These are phyloP conservation scores for Paecilomyces dactylethromorphus DNA, from an alignment of 2,329 filamentous ascomycete genomes.

Conservation along the genomic window DNA sequence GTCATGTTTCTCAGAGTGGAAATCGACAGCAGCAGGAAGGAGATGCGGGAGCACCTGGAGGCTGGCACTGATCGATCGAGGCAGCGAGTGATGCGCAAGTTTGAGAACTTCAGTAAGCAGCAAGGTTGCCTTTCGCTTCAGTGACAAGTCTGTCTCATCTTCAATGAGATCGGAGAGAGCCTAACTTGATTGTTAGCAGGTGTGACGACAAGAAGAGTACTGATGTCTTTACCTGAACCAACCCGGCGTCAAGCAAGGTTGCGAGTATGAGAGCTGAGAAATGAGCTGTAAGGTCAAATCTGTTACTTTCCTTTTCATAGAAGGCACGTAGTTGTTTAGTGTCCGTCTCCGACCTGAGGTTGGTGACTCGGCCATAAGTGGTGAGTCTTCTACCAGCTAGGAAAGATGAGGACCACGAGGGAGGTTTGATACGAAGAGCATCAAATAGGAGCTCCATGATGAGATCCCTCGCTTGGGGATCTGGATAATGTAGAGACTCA, in stretches of 20 bases:
- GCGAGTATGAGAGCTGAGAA: slow-evolving; percentile 86
- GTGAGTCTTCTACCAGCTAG: slow-evolving; percentile 86
- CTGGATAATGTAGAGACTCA: slow-evolving; percentile 56
- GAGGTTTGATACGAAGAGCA: slow-evolving; percentile 79
- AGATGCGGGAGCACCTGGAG: slow-evolving; percentile 84
- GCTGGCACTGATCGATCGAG: slow-evolving; percentile 71
- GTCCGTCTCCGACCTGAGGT: slow-evolving; percentile 60
- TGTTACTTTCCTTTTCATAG: slow-evolving; percentile 62
- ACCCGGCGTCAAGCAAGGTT: slow-evolving; percentile 72
- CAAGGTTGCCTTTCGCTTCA: slow-evolving; percentile 84
- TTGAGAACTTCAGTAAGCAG: slow-evolving; percentile 88
- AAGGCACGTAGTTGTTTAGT: slow-evolving; percentile 45
- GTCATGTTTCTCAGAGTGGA: slow-evolving; percentile 65
- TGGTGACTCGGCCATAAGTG: slow-evolving; percentile 91
- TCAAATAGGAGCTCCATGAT: slow-evolving; percentile 84
- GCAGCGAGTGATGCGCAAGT: slow-evolving; percentile 77
- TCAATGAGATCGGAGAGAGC: slow-evolving; percentile 45
- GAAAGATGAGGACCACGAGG: slow-evolving; percentile 93
- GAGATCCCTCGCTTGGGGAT: slow-evolving; percentile 58
- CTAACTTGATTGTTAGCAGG: slow-evolving; percentile 21
- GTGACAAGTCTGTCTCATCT: slow-evolving; percentile 40
- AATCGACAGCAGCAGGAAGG: slow-evolving; percentile 68
- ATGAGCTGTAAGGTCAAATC: slow-evolving; percentile 76
- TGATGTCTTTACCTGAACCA: slow-evolving; percentile 46
- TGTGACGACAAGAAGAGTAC: not conserved